Evolutionary conservation across 192 early-diverging fungal genomes (phyloP), one percentile per base, ranked within the genome.

Genomic region (Linnemannia elongata): DNA sequence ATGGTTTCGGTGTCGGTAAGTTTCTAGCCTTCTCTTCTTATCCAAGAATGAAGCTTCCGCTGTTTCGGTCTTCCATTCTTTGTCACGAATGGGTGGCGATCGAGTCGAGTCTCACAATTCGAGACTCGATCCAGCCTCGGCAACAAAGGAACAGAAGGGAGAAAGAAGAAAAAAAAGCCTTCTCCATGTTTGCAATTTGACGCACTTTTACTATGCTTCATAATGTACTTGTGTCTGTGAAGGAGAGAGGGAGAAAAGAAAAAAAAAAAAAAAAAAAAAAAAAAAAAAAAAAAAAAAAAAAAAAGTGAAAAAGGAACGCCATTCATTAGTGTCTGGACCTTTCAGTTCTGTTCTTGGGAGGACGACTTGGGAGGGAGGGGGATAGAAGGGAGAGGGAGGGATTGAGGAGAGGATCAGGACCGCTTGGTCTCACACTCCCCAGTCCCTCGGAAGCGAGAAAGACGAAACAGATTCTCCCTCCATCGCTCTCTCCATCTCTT

Each of bases 1-100:
- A 96, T 88, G 95, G 95, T 12, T 95, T 96, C 87, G 95, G 95
- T 27, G 93, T 96, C 63, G 95, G 93, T 69, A 93, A 89, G 90
- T 92, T 10, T 66, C 12, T 35, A 66, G n/a, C 60, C 9, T 3
- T 3, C 10, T 30, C 57, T 60, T 27, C 8, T 2, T 24, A n/a
- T 60, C 38, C 9, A 44, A 10, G 38, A 39, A 60, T 57, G 17
- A 4, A 1, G 15, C 35, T 49, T 52, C 33, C 42, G 18, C 71
- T 72, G 13, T 72, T n/a, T 44, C 47, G 70, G 49, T 72, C 44
- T 27, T 54, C 39, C 44, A 22, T 49, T 33, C 8, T 33, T 33
- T 20, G 30, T 27, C 22, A 6, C 20, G 49, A 52, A 52, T 44
- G 60, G 13, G 30, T 33, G 55, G 55, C 55, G 7, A 30, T 60